Conservation (phyloP, 495 filamentous ascomycete genomes). For the Podospora bellae-mahoneyi region DNA sequence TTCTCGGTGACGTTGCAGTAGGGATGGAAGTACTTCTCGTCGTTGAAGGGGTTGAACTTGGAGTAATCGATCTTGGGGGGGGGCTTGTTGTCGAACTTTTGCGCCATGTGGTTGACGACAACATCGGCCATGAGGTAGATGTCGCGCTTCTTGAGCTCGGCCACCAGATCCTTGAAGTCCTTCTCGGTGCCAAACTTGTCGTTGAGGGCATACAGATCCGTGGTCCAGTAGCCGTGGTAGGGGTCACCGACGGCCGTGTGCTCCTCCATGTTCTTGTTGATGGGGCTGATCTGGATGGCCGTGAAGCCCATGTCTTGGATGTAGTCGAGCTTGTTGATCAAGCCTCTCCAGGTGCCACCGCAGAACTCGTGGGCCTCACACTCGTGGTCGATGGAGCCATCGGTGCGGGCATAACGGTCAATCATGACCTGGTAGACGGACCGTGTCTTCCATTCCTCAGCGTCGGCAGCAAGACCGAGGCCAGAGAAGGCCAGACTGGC, state of each 20-base stretch:
- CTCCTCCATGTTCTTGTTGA: conserved; percentile 58
- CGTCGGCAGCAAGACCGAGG: conserved; percentile 26
- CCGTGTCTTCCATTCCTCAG: conserved; percentile 56
- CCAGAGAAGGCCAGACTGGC: conserved; percentile 28
- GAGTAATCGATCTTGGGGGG: conserved; percentile 57
- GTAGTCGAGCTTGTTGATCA: conserved; percentile 35
- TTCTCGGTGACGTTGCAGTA: conserved; percentile 59
- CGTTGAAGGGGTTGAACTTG: conserved; percentile 65
- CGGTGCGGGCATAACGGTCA: conserved; percentile 66
- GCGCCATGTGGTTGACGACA: conserved; percentile 74
- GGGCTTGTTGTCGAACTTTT: conserved; percentile 44
- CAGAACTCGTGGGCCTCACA: conserved; percentile 63
- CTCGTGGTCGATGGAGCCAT: conserved; percentile 56
- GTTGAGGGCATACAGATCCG: conserved; percentile 63
- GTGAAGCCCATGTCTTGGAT: conserved; percentile 67
- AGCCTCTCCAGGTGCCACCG: conserved; percentile 62
- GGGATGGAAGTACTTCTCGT: conserved; percentile 61
- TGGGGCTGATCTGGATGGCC: conserved; percentile 77
- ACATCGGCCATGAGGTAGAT: conserved; percentile 80
- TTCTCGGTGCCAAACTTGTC: conserved; percentile 60
- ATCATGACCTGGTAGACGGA: conserved; percentile 75
- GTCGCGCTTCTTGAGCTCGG: conserved; percentile 58
- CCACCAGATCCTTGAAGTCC: conserved; percentile 60
- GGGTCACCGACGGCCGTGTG: conserved; percentile 51
- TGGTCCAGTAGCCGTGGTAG: conserved; percentile 76